Evolutionary conservation across 352 stramenopile genomes (phyloP).

Genomic region (Phytophthora parvispora): DNA sequence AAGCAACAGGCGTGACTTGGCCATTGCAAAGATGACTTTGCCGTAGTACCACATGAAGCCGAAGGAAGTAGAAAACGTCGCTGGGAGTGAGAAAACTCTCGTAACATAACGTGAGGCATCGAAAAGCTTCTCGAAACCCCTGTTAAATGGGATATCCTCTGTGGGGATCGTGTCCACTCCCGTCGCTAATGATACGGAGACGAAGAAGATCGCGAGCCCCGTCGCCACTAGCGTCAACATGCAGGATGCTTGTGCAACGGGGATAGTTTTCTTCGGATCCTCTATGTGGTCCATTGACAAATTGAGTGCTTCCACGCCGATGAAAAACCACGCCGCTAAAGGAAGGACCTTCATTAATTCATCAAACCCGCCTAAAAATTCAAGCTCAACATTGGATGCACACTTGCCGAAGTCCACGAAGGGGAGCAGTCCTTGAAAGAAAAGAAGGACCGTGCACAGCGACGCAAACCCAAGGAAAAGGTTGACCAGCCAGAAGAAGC

Average conservation of each 20-base stretch:
- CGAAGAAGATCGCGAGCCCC: conserved; percentile 32
- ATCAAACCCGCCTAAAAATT: conserved; percentile 4
- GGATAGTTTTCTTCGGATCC: conserved; percentile 19
- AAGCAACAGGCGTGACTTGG: conserved; percentile 39
- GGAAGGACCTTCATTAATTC: conserved; percentile 37
- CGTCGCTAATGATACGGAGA: conserved; percentile 30
- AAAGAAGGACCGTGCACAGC: conserved; percentile 15
- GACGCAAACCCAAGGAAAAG: conserved; percentile 28
- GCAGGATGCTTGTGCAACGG: conserved; percentile 32
- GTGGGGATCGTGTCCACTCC: conserved; percentile 17
- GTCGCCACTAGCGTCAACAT: conserved; percentile 38
- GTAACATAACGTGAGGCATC: not conserved
- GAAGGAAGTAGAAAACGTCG: conserved; percentile 50
- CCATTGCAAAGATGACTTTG: conserved; percentile 55
- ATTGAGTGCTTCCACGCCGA: conserved; percentile 43
- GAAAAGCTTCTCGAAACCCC: conserved; percentile 38
- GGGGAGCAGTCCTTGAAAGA: conserved; percentile 32
- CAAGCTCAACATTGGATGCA: not conserved
- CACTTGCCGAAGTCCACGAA: conserved; percentile 20
- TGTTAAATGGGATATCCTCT: conserved; percentile 35
- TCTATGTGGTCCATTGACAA: conserved; percentile 21
- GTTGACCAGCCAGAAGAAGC: conserved; percentile 50
- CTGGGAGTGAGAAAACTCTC: conserved; percentile 45
- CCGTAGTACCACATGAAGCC: conserved; percentile 61
- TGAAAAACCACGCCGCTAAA: conserved; percentile 47